Percentiles rank a stretch among this genome's conserved stretches.
Conservation (phyloP, 2,329 filamentous ascomycete genomes). For the Colletotrichum lentis region DNA sequence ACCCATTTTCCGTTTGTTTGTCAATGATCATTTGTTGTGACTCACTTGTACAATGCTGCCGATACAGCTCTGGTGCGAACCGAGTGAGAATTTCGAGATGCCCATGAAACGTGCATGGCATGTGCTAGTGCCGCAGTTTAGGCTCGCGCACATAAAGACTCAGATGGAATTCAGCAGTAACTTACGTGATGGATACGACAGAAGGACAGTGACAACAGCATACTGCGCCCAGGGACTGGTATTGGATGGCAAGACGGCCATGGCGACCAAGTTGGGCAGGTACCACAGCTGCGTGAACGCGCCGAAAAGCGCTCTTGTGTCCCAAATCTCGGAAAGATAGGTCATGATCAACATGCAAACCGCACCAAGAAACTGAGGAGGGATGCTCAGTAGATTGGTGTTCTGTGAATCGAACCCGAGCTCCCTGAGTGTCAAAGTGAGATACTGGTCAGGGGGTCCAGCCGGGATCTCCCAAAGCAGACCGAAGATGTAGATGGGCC, state of each 20-base stretch:
- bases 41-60: conserved; percentile 66
- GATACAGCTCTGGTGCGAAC: conserved; percentile 70
- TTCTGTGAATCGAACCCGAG: conserved; percentile 54
- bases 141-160: conserved; percentile 42
- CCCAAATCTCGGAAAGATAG: conserved; percentile 45
- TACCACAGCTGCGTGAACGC: conserved; percentile 48
- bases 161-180: neutral
- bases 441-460: conserved; percentile 42
- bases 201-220: conserved; percentile 44
- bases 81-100: conserved; percentile 65
- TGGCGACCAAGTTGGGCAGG: conserved; percentile 46
- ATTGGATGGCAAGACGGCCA: conserved; percentile 44
- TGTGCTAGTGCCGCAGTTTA: conserved; percentile 47
- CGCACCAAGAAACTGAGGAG: conserved; percentile 35
- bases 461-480: conserved; percentile 51
- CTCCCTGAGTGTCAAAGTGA: conserved; percentile 42
- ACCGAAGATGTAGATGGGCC: conserved; percentile 61
- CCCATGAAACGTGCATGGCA: conserved; percentile 59
- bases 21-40: neutral
- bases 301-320: conserved; percentile 45
- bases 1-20: conserved; percentile 38
- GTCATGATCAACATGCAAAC: conserved; percentile 41
- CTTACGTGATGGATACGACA: conserved; percentile 47
- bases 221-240: conserved; percentile 46
- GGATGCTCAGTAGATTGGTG: conserved; percentile 51